These are phyloP conservation scores for Fonsecaea monophora DNA, from an alignment of 2,329 filamentous ascomycete genomes.

Conservation along the genomic window DNA sequence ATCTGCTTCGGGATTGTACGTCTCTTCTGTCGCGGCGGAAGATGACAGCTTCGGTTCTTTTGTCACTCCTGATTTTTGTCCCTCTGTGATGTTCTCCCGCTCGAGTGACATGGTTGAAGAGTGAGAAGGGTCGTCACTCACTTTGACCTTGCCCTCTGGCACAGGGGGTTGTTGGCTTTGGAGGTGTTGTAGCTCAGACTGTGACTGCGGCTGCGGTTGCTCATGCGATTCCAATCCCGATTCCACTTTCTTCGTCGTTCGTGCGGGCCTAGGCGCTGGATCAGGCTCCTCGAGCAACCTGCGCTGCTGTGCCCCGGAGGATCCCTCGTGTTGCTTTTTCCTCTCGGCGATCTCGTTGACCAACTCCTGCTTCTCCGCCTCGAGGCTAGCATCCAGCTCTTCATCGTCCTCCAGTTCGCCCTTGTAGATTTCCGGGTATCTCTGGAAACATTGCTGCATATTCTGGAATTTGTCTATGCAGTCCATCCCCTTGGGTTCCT, in stretches of 20 bases:
- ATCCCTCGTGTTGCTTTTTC: conserved; percentile 30
- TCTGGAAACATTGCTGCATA: conserved; percentile 97
- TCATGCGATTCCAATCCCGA: background rate
- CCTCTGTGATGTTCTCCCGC: conserved; percentile 25
- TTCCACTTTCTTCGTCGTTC: conserved; percentile 10
- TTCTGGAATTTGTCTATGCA: conserved; percentile 97
- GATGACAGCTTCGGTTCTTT: conserved; percentile 8
- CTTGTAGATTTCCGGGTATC: conserved; percentile 91
- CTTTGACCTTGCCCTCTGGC: conserved; percentile 17
- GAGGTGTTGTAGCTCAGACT: background rate
- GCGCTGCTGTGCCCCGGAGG: conserved; percentile 12
- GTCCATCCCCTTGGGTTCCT: conserved; percentile 97
- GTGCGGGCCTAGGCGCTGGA: conserved; percentile 16
- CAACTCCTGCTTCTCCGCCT: conserved; percentile 44
- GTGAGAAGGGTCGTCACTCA: conserved; percentile 21
- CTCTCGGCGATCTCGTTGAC: conserved; percentile 40
- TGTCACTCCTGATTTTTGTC: conserved; percentile 17
- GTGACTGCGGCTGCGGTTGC: background rate
- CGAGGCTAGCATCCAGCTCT: conserved; percentile 54
- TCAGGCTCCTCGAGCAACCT: conserved; percentile 36
- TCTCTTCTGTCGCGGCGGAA: background rate
- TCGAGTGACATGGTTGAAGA: conserved; percentile 23
- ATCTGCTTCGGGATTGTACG: conserved; percentile 9
- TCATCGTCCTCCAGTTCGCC: conserved; percentile 83
- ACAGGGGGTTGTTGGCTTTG: background rate